These are phyloP conservation scores for Triticum turgidum DNA, from an alignment of 176 grass and related monocot species.

Conservation along the genomic window DNA sequence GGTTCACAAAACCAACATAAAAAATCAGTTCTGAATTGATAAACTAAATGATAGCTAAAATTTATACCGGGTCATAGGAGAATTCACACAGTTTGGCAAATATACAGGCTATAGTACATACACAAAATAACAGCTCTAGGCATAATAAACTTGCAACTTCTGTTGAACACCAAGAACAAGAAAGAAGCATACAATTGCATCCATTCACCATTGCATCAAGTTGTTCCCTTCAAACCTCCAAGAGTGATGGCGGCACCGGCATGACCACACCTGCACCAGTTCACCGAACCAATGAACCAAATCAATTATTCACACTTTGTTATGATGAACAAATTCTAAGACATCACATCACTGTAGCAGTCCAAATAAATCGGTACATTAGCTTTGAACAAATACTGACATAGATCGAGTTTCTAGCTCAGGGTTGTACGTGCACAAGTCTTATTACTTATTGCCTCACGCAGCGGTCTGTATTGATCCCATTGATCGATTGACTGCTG, in stretches of 20 bases:
- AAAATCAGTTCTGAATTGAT: too few relatives aligned
- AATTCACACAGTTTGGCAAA: too few relatives aligned
- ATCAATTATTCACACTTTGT: not conserved
- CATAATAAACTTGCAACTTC: not conserved
- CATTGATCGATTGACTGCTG: too few relatives aligned
- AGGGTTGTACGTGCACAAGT: too few relatives aligned
- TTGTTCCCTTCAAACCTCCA: not conserved
- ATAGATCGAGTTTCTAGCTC: too few relatives aligned
- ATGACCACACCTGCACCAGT: conserved; percentile 40
- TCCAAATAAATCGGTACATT: not conserved
- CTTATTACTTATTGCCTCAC: too few relatives aligned
- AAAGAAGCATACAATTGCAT: conserved; percentile 30
- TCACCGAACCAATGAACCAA: conserved; percentile 9
- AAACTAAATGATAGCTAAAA: too few relatives aligned
- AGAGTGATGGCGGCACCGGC: not conserved
- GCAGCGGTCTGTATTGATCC: too few relatives aligned
- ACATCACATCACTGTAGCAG: not conserved
- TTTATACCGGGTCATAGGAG: too few relatives aligned
- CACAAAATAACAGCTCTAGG: not conserved
- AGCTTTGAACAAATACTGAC: not conserved
- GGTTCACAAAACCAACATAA: too few relatives aligned
- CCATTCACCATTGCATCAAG: not conserved
- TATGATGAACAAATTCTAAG: not conserved
- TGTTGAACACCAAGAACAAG: not conserved
- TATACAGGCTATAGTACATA: too few relatives aligned